A percentile compares a stretch with the other conserved stretches of the same genome.
Conservation (phyloP, 352 stramenopile genomes). For the Phytophthora niederhauseri region DNA sequence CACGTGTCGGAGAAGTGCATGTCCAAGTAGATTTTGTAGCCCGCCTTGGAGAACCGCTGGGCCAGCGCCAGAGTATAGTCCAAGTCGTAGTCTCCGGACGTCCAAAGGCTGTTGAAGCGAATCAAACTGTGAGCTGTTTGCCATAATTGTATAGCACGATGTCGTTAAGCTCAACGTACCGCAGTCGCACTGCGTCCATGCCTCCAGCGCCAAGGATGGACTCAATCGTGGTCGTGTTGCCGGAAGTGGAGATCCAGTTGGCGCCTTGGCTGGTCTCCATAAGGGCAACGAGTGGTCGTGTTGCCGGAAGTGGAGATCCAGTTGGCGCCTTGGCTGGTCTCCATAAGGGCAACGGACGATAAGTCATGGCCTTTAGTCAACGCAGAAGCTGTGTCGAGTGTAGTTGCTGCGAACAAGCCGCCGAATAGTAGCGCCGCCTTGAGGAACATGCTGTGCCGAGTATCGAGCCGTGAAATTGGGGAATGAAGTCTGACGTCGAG, state of each 20-base stretch:
- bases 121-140: background rate
- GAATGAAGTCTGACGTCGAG: background rate
- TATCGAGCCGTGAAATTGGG: background rate
- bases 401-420: no score
- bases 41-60: constrained; percentile 35
- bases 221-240: constrained; percentile 30
- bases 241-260: constrained; percentile 23
- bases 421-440: constrained; percentile 15
- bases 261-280: constrained; percentile 35
- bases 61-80: constrained; percentile 34
- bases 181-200: constrained; percentile 40
- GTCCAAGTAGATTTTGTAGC: constrained; percentile 41
- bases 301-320: constrained; percentile 30
- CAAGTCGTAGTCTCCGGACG: constrained; percentile 27
- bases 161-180: constrained; percentile 12
- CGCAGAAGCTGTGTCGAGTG: constrained; percentile 2
- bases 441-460: constrained; percentile 17
- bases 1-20: constrained; percentile 45
- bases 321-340: constrained; percentile 23
- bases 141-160: background rate
- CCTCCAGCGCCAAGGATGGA: constrained; percentile 33
- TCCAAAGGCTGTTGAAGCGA: constrained; percentile 30
- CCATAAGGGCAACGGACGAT: constrained; percentile 34
- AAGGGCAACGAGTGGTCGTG: constrained; percentile 2
- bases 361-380: constrained; percentile 41